These are phyloP conservation scores for Tylopilus vinaceipallidus DNA, from an alignment of 768 basidiomycete genomes.

Conservation along the genomic window DNA sequence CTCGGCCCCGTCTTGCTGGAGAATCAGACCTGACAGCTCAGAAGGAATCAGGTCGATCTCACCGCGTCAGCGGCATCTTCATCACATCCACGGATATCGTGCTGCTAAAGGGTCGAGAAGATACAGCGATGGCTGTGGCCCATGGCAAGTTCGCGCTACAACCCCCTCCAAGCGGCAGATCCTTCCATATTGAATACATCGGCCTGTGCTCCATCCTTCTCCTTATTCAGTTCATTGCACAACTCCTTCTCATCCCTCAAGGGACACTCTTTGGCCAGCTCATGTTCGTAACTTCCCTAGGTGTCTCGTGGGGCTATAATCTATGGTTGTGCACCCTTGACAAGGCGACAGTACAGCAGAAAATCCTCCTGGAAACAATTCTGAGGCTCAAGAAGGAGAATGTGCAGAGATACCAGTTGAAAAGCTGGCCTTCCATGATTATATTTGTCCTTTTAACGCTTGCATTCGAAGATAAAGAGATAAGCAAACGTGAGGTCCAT, in stretches of 20 bases:
- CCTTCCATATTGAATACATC: conserved; percentile 9
- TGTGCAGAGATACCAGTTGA: not conserved
- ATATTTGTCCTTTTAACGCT: conserved; percentile 9
- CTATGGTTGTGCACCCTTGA: conserved; percentile 34
- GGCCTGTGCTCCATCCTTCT: not conserved
- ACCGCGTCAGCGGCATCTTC: conserved; percentile 33
- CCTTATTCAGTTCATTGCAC: not conserved
- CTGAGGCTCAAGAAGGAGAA: not conserved
- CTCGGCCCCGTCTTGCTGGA: conserved; percentile 24
- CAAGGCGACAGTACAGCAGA: conserved; percentile 27
- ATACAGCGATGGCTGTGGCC: conserved; percentile 31
- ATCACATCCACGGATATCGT: conserved; percentile 22
- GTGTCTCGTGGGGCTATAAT: not conserved
- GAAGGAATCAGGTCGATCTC: no score
- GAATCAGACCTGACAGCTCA: no score
- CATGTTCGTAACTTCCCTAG: not conserved
- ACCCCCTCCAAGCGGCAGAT: conserved; percentile 19
- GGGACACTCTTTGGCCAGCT: not conserved
- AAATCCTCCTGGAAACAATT: conserved; percentile 17
- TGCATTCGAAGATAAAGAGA: conserved; percentile 3
- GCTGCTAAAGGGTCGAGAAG: conserved; percentile 29
- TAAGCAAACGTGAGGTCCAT: not conserved
- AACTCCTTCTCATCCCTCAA: not conserved
- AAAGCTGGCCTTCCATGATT: conserved; percentile 13
- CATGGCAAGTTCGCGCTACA: conserved; percentile 11